Percentiles rank a stretch among this genome's conserved stretches.
phyloP scores from a whole-genome alignment of 2,329 filamentous ascomycete species.

The Pleurostoma richardsiae region DNA sequence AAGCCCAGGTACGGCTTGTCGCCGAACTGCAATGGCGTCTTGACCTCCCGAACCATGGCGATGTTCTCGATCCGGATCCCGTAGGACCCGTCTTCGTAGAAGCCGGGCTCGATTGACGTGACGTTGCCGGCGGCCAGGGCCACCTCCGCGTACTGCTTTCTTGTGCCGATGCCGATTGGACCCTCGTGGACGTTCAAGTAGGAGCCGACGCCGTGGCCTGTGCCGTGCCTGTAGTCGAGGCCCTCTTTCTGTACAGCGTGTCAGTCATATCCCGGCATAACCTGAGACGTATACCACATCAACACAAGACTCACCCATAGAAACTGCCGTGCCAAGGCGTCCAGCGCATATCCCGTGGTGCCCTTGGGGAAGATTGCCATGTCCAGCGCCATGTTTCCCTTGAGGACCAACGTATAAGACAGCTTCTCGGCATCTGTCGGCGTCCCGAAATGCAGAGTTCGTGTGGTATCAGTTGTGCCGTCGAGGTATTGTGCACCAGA shows the following conservation, averaged over 20 bases:
- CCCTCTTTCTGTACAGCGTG: constrained; percentile 53
- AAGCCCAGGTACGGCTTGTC: constrained; percentile 94
- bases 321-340: constrained; percentile 82
- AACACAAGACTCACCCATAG: constrained; percentile 63
- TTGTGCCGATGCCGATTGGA: constrained; percentile 90
- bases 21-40: constrained; percentile 82
- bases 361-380: constrained; percentile 88
- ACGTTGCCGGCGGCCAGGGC: constrained; percentile 88
- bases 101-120: constrained; percentile 92
- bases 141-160: constrained; percentile 87
- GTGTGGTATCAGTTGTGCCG: constrained; percentile 92
- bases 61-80: constrained; percentile 97
- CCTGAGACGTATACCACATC: too few species aligned
- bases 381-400: constrained; percentile 88
- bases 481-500: constrained; percentile 96
- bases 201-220: constrained; percentile 91
- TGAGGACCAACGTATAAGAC: constrained; percentile 89
- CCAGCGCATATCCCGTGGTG: constrained; percentile 87
- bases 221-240: constrained; percentile 92
- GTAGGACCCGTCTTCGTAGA: constrained; percentile 92
- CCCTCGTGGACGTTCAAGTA: constrained; percentile 97
- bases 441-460: constrained; percentile 85
- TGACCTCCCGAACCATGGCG: constrained; percentile 81
- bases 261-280: too few species aligned
- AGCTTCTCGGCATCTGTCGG: constrained; percentile 80